These are phyloP conservation scores for Nannochloropsis oceanica DNA, from an alignment of 108 stramenopile species.

Conservation along the genomic window DNA sequence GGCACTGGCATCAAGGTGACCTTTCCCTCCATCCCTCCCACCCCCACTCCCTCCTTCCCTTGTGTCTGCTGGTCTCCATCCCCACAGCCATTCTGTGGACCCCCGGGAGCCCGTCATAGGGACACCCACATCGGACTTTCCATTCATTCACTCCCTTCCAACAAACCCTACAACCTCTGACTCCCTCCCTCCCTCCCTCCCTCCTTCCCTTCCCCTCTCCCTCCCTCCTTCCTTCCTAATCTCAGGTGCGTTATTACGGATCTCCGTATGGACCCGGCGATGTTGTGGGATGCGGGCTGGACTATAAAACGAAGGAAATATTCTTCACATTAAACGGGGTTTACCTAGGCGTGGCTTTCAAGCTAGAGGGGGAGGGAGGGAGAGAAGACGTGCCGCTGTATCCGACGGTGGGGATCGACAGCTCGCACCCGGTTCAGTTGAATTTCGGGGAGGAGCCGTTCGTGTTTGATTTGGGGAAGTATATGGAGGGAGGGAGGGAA, in stretches of 20 bases:
- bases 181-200: neutral
- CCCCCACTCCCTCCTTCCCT: too few relatives aligned
- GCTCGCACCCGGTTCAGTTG: constrained; percentile 3
- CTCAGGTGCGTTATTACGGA: neutral
- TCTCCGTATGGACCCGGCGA: constrained; percentile 23
- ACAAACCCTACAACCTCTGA: neutral
- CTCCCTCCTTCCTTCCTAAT: too few relatives aligned
- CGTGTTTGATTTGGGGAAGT: constrained; percentile 2
- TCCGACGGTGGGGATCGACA: constrained; percentile 29
- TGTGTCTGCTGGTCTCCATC: too few relatives aligned
- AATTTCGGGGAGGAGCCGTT: constrained; percentile 21
- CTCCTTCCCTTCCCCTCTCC: neutral
- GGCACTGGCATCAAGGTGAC: constrained; percentile 7
- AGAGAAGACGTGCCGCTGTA: neutral
- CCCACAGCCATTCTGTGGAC: too few relatives aligned
- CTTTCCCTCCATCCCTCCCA: too few relatives aligned
- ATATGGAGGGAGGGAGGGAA: neutral
- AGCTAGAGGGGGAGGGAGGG: neutral
- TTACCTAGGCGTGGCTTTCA: constrained; percentile 17
- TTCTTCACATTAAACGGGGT: constrained; percentile 36
- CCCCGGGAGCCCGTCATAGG: too few relatives aligned
- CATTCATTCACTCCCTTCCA: too few relatives aligned
- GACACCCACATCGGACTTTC: too few relatives aligned
- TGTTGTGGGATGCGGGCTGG: constrained; percentile 25
- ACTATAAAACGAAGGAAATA: constrained; percentile 18